These are phyloP conservation scores for Monosporascus cannonballus DNA, from an alignment of 2,329 filamentous ascomycete genomes.

Conservation along the genomic window DNA sequence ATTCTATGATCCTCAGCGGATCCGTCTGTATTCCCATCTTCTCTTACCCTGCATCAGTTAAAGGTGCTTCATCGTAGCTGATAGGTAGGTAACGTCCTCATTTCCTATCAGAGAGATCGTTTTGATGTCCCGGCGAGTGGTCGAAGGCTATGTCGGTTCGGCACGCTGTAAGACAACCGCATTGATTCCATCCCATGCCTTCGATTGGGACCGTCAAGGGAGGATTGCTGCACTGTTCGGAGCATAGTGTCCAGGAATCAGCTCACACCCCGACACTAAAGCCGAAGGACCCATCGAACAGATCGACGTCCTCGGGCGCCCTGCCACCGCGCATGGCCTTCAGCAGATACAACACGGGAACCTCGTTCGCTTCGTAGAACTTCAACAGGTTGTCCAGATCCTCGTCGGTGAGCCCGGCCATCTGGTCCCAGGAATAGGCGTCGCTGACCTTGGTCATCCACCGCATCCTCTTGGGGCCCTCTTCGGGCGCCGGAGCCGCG, in stretches of 20 bases:
- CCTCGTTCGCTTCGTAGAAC: slow-evolving; percentile 59
- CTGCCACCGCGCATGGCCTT: slow-evolving; percentile 45
- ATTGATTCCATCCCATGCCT: too few relatives aligned
- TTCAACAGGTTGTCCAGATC: slow-evolving; percentile 79
- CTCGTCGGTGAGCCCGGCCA: slow-evolving; percentile 73
- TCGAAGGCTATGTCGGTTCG: too few relatives aligned
- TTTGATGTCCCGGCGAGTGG: too few relatives aligned
- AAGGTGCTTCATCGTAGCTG: too few relatives aligned
- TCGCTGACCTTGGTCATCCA: slow-evolving; percentile 96
- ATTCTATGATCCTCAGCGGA: too few relatives aligned
- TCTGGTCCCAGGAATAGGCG: slow-evolving; percentile 74
- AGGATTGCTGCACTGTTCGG: too few relatives aligned
- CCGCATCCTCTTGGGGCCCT: slow-evolving; percentile 82
- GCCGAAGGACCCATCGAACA: slow-evolving; percentile 55
- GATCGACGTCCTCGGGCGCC: slow-evolving; percentile 40
- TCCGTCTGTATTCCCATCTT: too few relatives aligned
- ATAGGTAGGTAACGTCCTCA: too few relatives aligned
- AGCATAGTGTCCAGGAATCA: background rate
- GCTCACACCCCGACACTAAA: slow-evolving; percentile 44
- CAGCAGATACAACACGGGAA: slow-evolving; percentile 50
- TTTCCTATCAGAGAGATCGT: too few relatives aligned
- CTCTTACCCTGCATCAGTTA: too few relatives aligned
- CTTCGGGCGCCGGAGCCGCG: slow-evolving; percentile 63
- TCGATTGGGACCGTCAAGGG: too few relatives aligned
- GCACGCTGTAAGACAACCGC: too few relatives aligned